phyloP scores from a whole-genome alignment of 1,284 basidiomycete species.

The Leccinum solheimii region DNA sequence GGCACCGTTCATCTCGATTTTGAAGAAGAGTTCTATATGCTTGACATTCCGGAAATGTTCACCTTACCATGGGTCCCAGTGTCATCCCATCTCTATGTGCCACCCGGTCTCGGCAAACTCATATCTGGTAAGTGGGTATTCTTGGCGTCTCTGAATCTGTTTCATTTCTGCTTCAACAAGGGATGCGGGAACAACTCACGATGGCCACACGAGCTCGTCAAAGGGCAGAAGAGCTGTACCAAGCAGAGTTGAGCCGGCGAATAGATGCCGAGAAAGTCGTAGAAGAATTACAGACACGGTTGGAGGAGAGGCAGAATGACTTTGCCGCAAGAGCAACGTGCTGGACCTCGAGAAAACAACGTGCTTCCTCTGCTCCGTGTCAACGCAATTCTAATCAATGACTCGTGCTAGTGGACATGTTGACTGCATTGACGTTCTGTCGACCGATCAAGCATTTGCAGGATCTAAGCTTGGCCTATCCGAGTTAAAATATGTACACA shows the following conservation, averaged over 20 bases:
- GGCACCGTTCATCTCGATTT: constrained; percentile 5
- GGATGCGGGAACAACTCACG: constrained; percentile 38
- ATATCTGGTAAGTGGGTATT: constrained; percentile 33
- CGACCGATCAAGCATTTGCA: background rate
- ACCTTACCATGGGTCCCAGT: constrained; percentile 35
- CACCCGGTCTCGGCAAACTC: constrained; percentile 37
- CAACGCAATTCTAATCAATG: background rate
- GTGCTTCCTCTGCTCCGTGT: background rate
- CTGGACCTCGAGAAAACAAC: background rate
- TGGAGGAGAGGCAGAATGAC: constrained; percentile 8
- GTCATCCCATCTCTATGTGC: constrained; percentile 36
- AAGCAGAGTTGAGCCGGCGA: constrained; percentile 27
- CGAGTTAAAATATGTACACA: constrained; percentile 1
- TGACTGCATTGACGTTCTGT: background rate
- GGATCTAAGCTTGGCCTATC: background rate
- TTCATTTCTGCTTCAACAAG: constrained; percentile 23
- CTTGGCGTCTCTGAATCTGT: background rate
- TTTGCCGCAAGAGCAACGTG: background rate
- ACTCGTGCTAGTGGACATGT: background rate
- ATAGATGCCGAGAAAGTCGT: constrained; percentile 23
- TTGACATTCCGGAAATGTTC: constrained; percentile 38
- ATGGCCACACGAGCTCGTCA: constrained; percentile 35
- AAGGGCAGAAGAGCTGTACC: constrained; percentile 33
- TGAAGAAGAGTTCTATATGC: constrained; percentile 34
- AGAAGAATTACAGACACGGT: constrained; percentile 14